phyloP scores from a whole-genome alignment of 139 green algal genomes.

The Tetraselmis striata region DNA sequence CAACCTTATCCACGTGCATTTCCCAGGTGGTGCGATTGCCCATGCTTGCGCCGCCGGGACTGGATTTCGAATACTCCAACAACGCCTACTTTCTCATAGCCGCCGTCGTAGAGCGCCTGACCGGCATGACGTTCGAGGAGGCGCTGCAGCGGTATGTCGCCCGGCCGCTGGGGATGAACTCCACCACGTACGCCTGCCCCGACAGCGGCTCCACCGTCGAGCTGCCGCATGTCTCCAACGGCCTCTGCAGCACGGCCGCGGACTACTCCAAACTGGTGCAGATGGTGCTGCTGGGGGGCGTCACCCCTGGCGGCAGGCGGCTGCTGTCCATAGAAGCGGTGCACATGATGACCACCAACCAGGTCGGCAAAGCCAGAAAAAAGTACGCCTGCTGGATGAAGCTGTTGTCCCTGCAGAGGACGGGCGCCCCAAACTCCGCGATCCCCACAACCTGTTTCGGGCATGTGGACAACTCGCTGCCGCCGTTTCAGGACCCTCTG shows the following conservation, averaged over 20 bases:
- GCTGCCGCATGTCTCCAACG: background rate
- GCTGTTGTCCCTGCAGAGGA: no score
- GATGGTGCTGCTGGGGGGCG: background rate
- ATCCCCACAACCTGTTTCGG: background rate
- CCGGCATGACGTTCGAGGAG: background rate
- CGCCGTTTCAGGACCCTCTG: background rate
- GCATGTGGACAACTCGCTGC: background rate
- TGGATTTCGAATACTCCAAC: no score
- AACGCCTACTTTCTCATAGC: background rate
- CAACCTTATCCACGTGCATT: no score
- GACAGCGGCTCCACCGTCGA: background rate
- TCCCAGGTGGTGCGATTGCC: no score
- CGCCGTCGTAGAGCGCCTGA: background rate
- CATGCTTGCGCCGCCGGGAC: no score
- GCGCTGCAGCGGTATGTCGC: background rate
- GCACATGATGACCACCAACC: background rate
- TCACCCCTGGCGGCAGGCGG: background rate
- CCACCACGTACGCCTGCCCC: background rate
- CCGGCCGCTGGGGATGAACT: background rate
- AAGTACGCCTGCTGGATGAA: no score
- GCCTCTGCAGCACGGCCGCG: background rate
- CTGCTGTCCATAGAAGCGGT: background rate
- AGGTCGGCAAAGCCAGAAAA: background rate
- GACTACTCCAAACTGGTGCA: background rate
- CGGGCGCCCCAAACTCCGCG: background rate